Percentiles rank a stretch among this genome's conserved stretches.
Conservation (phyloP, 73 alveolate genomes). For the Tetrahymena borealis region DNA sequence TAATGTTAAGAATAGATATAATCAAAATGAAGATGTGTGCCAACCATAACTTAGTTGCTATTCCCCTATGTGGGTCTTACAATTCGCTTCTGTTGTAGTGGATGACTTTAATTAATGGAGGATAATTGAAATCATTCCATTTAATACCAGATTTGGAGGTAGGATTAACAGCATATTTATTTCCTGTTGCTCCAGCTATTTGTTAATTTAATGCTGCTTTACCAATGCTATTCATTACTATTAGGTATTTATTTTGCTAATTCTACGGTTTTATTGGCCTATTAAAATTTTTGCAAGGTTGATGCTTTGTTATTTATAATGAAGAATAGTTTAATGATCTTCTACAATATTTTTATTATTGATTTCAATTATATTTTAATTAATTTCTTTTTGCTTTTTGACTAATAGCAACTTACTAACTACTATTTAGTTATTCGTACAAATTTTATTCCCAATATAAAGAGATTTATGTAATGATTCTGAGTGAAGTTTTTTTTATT, state of each 20-base stretch:
- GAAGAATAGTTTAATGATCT: too few relatives aligned
- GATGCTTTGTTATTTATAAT: too few relatives aligned
- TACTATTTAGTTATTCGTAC: too few relatives aligned
- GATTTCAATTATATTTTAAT: too few relatives aligned
- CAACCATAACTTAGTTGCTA: background rate
- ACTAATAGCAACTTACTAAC: too few relatives aligned
- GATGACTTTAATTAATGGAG: slow-evolving; percentile 22
- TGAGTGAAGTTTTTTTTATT: too few relatives aligned
- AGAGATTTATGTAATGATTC: too few relatives aligned
- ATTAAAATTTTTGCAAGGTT: background rate
- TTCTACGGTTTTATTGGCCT: background rate
- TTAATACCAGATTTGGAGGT: slow-evolving; percentile 18
- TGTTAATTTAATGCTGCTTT: background rate
- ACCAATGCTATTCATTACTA: background rate
- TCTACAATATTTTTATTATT: too few relatives aligned
- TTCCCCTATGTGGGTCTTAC: slow-evolving; percentile 15
- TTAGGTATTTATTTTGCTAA: background rate
- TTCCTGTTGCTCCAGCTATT: background rate
- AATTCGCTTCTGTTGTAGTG: slow-evolving; percentile 25
- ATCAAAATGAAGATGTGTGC: background rate
- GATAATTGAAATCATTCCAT: slow-evolving; percentile 37
- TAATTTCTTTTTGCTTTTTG: too few relatives aligned
- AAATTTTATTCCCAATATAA: too few relatives aligned
- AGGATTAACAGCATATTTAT: background rate
- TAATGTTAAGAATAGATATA: background rate